A percentile compares a stretch with the other conserved stretches of the same genome.
Evolutionary conservation across 805 yeast genomes (phyloP).

Genomic region (Starmerella cellae): DNA sequence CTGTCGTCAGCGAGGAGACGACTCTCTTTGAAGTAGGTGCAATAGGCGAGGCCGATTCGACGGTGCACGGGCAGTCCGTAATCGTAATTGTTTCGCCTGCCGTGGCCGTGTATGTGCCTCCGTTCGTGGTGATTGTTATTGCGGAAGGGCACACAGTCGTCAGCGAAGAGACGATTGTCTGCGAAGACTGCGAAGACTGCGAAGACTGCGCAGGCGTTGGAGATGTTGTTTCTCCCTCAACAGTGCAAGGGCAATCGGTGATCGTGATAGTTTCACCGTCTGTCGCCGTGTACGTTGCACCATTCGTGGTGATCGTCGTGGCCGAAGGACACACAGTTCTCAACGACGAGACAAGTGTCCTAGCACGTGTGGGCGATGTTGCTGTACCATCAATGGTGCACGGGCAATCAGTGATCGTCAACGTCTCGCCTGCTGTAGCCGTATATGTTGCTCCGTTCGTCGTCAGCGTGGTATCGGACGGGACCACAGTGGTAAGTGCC

Average conservation of each 20-base stretch:
- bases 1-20: slow-evolving; percentile 3
- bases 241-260: slow-evolving; percentile 32
- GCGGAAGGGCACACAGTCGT: slow-evolving; percentile 44
- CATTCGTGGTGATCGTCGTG: slow-evolving; percentile 46
- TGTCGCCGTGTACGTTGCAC: slow-evolving; percentile 53
- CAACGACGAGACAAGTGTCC: slow-evolving; percentile 8
- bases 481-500: slow-evolving; percentile 1
- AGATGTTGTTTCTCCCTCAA: too few relatives aligned
- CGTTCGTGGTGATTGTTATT: slow-evolving; percentile 46
- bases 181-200: too few relatives aligned
- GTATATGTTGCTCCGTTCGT: slow-evolving; percentile 7
- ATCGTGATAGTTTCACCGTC: slow-evolving; percentile 61
- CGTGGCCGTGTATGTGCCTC: slow-evolving; percentile 53
- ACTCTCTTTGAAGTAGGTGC: too few relatives aligned
- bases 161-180: slow-evolving; percentile 6
- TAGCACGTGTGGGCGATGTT: too few relatives aligned
- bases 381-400: slow-evolving; percentile 23
- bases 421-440: slow-evolving; percentile 6
- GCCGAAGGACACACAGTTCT: slow-evolving; percentile 44
- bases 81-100: slow-evolving; percentile 43
- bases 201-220: too few relatives aligned
- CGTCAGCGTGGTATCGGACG: slow-evolving; percentile 2
- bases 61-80: background rate
- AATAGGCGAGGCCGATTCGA: too few relatives aligned
- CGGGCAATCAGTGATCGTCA: slow-evolving; percentile 11